These are phyloP conservation scores for Balansia obtecta DNA, from an alignment of 2,329 filamentous ascomycete genomes.

Conservation along the genomic window DNA sequence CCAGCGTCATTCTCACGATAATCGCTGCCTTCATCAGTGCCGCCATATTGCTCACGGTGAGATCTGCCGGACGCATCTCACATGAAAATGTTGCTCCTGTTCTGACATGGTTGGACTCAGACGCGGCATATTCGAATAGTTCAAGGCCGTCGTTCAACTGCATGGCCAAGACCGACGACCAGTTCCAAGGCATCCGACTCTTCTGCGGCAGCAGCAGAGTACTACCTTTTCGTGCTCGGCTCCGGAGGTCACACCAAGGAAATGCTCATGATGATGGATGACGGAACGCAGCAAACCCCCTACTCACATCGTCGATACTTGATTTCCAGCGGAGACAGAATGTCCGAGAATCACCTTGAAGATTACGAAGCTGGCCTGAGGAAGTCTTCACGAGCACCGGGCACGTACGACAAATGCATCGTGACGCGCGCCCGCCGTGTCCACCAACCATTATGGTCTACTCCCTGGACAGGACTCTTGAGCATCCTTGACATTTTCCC, in stretches of 20 bases:
- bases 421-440: conserved; percentile 70
- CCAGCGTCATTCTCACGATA: conserved; percentile 5
- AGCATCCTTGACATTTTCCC: conserved; percentile 53
- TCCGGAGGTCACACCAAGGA: conserved; percentile 92
- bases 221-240: conserved; percentile 73
- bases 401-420: conserved; percentile 49
- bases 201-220: conserved; percentile 16
- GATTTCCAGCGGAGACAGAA: conserved; percentile 60
- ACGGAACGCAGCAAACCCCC: conserved; percentile 37
- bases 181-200: neutral
- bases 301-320: conserved; percentile 67
- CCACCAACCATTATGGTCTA: conserved; percentile 66
- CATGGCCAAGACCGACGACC: conserved; percentile 6
- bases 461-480: conserved; percentile 53
- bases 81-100: neutral
- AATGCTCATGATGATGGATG: conserved; percentile 73
- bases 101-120: conserved; percentile 8
- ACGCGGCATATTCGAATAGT: conserved; percentile 19
- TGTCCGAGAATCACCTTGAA: conserved; percentile 57
- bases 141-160: conserved; percentile 9
- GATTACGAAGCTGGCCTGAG: conserved; percentile 26
- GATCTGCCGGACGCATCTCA: neutral
- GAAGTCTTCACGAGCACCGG: conserved; percentile 17
- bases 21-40: conserved; percentile 12
- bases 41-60: conserved; percentile 20